Base-by-base conservation (phyloP, 345 rosid species). In the Euclidium syriacum region DNA sequence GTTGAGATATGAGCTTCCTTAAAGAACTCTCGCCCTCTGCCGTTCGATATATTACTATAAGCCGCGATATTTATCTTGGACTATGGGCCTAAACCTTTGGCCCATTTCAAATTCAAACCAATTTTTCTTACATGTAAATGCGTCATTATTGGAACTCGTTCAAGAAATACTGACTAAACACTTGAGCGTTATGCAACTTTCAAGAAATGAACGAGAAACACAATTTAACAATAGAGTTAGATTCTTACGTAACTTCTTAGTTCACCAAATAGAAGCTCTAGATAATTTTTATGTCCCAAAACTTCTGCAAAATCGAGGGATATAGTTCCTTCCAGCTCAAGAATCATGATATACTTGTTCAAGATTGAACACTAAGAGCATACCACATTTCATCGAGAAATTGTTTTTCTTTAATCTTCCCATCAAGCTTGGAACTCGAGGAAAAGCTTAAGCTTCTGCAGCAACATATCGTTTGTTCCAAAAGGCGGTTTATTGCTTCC, bases 401-500 rank as follows among this genome's bases (percentile, higher is more conserved):
- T 47, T 35, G 11, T 40, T 34, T 44, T 4, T 46, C 34, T 44
- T 19, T 25, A 15, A 25, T 25, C n/a, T 11, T 34, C 23, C 23
- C 22, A 38, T 64, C 38, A 71, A 33, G 94, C 96, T 67, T 79
- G 85, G 69, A 73, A 79, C 36, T 89, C 91, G 10, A 92, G 80
- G 80, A 92, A 92, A 63, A 78, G 86, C 39, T 62, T 80, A 68
- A 92, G 65, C 64, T 87, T 89, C 80, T 87, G 91, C 43, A 76
- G 29, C 43, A 89, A 79, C 76, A 87, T 65, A 56, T 89, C 95
- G 0, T 49, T 75, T 9, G 80, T 79, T 48, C 97, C 97, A 19
- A 81, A 83, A 57, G 71, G 52, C 17, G 88, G 95, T 70, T 81
- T 87, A 27, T 70, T 35, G 32, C 61, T 53, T 5, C 64, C 46